phyloP scores from a whole-genome alignment of 2,329 filamentous ascomycete species.

The Acephala macrosclerotiorum region DNA sequence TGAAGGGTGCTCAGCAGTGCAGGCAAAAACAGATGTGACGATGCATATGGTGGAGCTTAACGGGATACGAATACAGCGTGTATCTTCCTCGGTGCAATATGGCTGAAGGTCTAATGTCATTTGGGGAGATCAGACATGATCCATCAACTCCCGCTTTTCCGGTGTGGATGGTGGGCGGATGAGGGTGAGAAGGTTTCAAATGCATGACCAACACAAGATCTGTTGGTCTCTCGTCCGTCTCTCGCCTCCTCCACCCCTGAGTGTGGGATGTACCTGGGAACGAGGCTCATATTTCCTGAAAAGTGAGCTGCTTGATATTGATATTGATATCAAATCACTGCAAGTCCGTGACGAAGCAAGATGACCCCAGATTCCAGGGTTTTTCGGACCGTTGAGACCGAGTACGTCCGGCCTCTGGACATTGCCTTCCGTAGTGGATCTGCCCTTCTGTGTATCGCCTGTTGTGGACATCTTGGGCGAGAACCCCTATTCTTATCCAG shows the following conservation, averaged over 20 bases:
- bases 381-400: too few species aligned
- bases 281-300: too few species aligned
- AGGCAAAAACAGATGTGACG: conserved; percentile 13
- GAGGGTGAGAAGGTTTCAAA: not conserved
- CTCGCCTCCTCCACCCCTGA: not conserved
- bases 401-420: too few species aligned
- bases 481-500: not conserved
- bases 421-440: not conserved
- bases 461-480: too few species aligned
- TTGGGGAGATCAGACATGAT: not conserved
- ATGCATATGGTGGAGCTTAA: conserved; percentile 6
- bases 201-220: not conserved
- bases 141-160: conserved; percentile 9
- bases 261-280: not conserved
- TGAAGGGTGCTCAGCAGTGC: conserved; percentile 13
- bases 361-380: too few species aligned
- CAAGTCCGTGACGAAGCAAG: too few species aligned
- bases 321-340: too few species aligned
- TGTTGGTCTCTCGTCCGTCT: not conserved
- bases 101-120: conserved; percentile 12
- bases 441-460: too few species aligned
- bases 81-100: conserved; percentile 19
- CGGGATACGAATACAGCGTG: conserved; percentile 2
- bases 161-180: not conserved
- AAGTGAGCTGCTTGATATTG: too few species aligned